Percentiles rank a stretch among this genome's conserved stretches.
Evolutionary conservation across 2,329 filamentous ascomycete genomes (phyloP).

Genomic region (Fusarium aywerte): DNA sequence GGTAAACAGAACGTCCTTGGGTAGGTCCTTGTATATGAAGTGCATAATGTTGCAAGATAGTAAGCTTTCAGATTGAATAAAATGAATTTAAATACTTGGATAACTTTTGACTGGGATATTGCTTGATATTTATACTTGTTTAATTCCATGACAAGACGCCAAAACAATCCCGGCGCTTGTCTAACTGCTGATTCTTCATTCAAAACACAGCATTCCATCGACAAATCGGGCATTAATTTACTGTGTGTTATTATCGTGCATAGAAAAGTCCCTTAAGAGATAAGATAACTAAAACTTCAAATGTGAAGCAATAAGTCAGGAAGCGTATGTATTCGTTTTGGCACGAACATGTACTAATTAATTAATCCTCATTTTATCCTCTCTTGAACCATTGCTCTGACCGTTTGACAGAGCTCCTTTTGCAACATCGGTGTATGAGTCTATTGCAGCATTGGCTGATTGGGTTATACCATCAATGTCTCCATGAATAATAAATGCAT

Average conservation of each 20-base stretch:
- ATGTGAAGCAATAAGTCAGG: neutral
- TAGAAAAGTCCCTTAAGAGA: too few species aligned
- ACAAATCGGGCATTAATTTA: too few species aligned
- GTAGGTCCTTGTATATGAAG: neutral
- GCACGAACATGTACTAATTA: neutral
- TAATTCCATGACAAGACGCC: neutral
- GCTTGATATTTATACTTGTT: neutral
- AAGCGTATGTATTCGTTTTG: neutral
- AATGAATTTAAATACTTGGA: too few species aligned
- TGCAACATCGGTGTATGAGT: neutral
- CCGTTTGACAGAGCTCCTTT: neutral
- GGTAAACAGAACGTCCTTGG: neutral
- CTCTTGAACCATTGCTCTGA: neutral
- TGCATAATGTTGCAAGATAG: neutral
- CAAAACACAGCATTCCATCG: neutral
- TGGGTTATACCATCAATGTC: slow-evolving; percentile 8
- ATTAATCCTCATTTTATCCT: neutral
- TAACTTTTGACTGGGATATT: neutral
- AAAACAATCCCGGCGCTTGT: neutral
- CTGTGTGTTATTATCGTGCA: too few species aligned
- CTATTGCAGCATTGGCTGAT: neutral
- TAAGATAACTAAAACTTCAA: neutral
- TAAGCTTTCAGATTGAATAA: too few species aligned
- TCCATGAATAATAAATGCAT: slow-evolving; percentile 16
- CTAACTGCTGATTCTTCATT: neutral